Evolutionary conservation across 1,284 basidiomycete species (phyloP).

Genomic region (Ustilago lituana): DNA sequence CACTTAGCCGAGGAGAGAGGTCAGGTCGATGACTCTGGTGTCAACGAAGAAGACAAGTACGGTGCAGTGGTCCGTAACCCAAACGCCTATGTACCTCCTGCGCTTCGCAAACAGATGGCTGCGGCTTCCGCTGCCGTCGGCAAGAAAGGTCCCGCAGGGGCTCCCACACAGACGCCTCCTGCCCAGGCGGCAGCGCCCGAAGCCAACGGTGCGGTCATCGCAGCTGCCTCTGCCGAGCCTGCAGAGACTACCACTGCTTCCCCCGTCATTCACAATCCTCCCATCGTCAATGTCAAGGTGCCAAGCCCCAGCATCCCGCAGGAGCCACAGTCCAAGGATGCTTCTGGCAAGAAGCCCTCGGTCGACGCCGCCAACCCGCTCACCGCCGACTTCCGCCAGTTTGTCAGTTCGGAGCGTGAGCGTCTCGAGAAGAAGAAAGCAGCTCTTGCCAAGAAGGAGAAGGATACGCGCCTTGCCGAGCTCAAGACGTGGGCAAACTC

Average conservation of each 20-base stretch:
- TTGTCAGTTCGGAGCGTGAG: conserved; percentile 63
- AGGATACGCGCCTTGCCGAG: conserved; percentile 90
- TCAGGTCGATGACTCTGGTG: conserved; percentile 76
- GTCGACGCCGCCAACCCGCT: conserved; percentile 47
- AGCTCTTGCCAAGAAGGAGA: conserved; percentile 87
- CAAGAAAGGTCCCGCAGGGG: conserved; percentile 44
- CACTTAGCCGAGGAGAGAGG: conserved; percentile 92
- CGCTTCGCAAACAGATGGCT: conserved; percentile 72
- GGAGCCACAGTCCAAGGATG: conserved; percentile 14
- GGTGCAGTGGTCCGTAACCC: conserved; percentile 87
- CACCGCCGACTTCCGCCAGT: conserved; percentile 62
- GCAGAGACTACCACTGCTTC: conserved; percentile 17
- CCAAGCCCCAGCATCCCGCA: conserved; percentile 43
- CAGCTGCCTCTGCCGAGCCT: conserved; percentile 5
- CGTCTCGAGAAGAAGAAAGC: conserved; percentile 82
- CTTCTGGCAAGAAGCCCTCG: conserved; percentile 30
- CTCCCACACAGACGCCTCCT: conserved; percentile 25
- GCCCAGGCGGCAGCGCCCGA: conserved; percentile 8
- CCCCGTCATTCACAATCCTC: conserved; percentile 16
- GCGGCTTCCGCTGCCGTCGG: conserved; percentile 43
- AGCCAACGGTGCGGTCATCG: conserved; percentile 35
- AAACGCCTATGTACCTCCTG: conserved; percentile 92
- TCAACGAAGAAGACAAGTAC: conserved; percentile 97
- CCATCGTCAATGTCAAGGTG: conserved; percentile 47
- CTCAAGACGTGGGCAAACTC: conserved; percentile 88